Base-by-base conservation (phyloP, 2,329 filamentous ascomycete species). In the Cercospora zeina region DNA sequence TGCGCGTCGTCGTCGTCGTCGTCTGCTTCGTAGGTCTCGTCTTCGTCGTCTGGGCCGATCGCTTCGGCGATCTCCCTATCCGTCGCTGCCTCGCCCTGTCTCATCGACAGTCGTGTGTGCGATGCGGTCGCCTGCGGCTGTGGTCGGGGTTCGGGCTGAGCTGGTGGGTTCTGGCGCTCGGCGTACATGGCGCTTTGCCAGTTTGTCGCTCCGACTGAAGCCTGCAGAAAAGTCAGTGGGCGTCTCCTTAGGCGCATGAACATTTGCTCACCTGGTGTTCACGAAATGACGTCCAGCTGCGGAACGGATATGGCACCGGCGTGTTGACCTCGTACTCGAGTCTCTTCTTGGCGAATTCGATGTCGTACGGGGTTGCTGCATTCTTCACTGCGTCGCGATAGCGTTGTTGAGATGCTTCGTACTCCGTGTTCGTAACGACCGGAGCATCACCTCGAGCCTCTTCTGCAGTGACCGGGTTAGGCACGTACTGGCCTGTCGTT, bases 251-350 rank as follows among this genome's bases (percentile, higher is more conserved):
- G 8, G 14, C 6, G 5, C 11, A 6, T 33, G n/a, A 8, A 19
- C n/a, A n/a, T 31, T 30, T 30, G n/a, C n/a, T 33, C n/a, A 34
- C 49, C 19, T 53, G 31, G 30, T 53, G 9, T 1, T 53, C 30
- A 30, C 31, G 49, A 8, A 53, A 53, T 13, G 49, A 27, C 9
- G 49, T 34, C 49, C 49, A 53, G 49, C 49, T 53, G 49, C 49
- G 30, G n/a, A 33, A 53, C 6, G 49, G 49, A 34, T 33, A 34
- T 34, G 49, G 49, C n/a, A 53, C 49, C n/a, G 49, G 49, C 10
- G n/a, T 16, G 13, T 53, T 31, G 49, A 53, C 14, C 16, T 33
- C 31, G 30, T 31, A 53, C 27, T 53, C 27, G 49, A 53, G 19
- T 34, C 31, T 53, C 30, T 53, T 34, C 31, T 34, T 53, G 10